Conservation (phyloP, 306 rosid species). For the Ammopiptanthus mongolicus region DNA sequence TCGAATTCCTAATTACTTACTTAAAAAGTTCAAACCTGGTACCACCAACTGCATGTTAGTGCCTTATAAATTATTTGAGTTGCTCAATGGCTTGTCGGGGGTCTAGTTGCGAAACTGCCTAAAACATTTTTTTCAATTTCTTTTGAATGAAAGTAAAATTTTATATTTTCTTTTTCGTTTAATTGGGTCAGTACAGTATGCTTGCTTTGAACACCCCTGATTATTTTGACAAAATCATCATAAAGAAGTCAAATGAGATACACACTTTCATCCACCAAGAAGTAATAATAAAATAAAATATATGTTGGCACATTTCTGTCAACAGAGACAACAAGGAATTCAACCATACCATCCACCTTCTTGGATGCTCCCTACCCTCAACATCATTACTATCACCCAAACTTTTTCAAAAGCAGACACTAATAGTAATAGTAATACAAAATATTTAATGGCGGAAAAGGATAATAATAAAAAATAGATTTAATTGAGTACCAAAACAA, state of each 20-base stretch:
- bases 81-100: neutral
- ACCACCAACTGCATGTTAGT: too few species aligned
- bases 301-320: slow-evolving; percentile 29
- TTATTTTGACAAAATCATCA: neutral
- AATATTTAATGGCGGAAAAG: neutral
- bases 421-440: neutral
- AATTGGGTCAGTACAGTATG: neutral
- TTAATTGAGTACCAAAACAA: too few species aligned
- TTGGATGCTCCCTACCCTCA: neutral
- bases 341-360: slow-evolving; percentile 15
- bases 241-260: neutral
- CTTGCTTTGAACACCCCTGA: neutral
- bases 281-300: neutral
- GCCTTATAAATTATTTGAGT: too few species aligned
- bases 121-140: neutral
- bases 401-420: neutral
- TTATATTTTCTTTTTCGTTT: neutral
- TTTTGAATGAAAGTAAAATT: neutral
- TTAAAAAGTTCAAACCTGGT: too few species aligned
- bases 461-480: too few species aligned
- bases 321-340: neutral
- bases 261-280: neutral
- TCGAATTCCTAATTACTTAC: too few species aligned
- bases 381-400: neutral
- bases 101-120: neutral